These are phyloP conservation scores for Polygonum aviculare DNA, from an alignment of 148 eudicot genomes.

Conservation along the genomic window DNA sequence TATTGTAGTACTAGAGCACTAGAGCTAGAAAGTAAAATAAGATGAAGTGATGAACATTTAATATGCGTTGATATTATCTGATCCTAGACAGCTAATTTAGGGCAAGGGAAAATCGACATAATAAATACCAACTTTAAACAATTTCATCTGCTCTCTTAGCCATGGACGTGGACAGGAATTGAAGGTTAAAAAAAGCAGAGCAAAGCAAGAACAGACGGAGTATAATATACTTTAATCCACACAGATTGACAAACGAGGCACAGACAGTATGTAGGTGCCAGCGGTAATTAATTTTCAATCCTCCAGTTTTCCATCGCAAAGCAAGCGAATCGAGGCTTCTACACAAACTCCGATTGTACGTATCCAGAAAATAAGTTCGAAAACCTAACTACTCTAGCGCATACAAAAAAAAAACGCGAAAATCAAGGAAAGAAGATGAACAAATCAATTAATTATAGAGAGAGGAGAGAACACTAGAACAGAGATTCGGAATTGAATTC, in stretches of 20 bases:
- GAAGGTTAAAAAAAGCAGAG: background rate
- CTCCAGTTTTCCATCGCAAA: background rate
- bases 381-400: background rate
- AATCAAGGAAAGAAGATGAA: background rate
- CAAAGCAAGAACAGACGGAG: background rate
- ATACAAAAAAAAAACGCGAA: background rate
- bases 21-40: background rate
- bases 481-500: background rate
- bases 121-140: background rate
- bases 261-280: conserved; percentile 1
- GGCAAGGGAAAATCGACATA: background rate
- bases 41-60: background rate
- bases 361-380: background rate
- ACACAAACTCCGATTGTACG: background rate
- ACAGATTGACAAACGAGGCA: conserved; percentile 9
- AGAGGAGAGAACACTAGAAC: background rate
- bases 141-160: background rate
- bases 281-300: background rate
- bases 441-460: background rate
- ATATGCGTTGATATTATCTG: background rate
- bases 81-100: background rate
- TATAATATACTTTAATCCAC: background rate
- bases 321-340: conserved; percentile 2
- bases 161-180: background rate
- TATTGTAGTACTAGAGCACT: background rate